These are phyloP conservation scores for Teunomyces atbi DNA, from an alignment of 805 yeast species.

Conservation along the genomic window DNA sequence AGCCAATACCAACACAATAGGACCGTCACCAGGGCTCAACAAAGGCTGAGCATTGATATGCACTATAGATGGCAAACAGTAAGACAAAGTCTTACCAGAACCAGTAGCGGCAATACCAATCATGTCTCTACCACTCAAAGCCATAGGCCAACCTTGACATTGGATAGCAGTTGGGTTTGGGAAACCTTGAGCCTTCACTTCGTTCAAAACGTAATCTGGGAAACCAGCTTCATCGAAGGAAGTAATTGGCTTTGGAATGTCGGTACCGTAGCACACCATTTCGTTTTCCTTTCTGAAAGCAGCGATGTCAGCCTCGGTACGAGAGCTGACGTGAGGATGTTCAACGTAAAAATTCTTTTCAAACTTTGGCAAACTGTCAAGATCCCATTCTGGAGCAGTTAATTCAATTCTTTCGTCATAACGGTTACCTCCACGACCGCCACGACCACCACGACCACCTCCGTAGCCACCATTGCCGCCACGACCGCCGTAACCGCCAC, in stretches of 20 bases:
- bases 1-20: slow-evolving; percentile 90
- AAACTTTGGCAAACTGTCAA: slow-evolving; percentile 75
- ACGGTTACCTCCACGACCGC: slow-evolving; percentile 32
- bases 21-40: slow-evolving; percentile 93
- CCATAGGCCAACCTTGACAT: slow-evolving; percentile 99
- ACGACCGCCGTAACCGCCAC: slow-evolving; percentile 33
- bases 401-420: slow-evolving; percentile 49
- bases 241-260: slow-evolving; percentile 93
- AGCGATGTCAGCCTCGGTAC: slow-evolving; percentile 70
- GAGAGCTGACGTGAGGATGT: slow-evolving; percentile 70
- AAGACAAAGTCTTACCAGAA: slow-evolving; percentile 96
- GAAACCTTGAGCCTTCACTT: slow-evolving; percentile 90
- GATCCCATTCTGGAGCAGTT: slow-evolving; percentile 78
- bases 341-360: slow-evolving; percentile 95
- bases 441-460: slow-evolving; percentile 35
- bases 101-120: slow-evolving; percentile 99
- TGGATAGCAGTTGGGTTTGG: slow-evolving; percentile 94
- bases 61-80: slow-evolving; percentile 94
- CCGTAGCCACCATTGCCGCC: slow-evolving; percentile 37
- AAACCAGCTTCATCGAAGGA: slow-evolving; percentile 95
- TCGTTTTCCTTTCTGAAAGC: slow-evolving; percentile 79
- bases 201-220: slow-evolving; percentile 88
- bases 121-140: slow-evolving; percentile 97
- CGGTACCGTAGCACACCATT: slow-evolving; percentile 79
- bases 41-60: slow-evolving; percentile 98